phyloP scores from a whole-genome alignment of 495 filamentous ascomycete species.

The Aspergillus olivimuriae region DNA sequence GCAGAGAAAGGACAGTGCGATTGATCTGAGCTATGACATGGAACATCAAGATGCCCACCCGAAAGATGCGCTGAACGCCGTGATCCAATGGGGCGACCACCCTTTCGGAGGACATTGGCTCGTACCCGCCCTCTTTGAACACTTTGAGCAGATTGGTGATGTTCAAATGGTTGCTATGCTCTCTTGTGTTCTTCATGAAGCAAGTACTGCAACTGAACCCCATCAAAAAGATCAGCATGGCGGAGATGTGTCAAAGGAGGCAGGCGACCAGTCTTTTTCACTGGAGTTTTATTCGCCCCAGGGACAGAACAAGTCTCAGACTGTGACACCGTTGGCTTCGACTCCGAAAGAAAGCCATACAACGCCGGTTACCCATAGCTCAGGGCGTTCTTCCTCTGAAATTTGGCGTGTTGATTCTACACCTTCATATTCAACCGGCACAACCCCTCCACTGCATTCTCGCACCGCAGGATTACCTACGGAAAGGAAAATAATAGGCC shows the following conservation, averaged over 20 bases:
- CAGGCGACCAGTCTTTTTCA: slow-evolving; percentile 24
- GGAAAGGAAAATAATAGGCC: slow-evolving; percentile 33
- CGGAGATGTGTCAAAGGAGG: slow-evolving; percentile 12
- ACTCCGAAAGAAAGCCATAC: slow-evolving; percentile 56
- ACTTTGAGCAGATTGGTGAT: slow-evolving; percentile 75
- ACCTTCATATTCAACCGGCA: slow-evolving; percentile 52
- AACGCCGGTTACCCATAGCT: slow-evolving; percentile 51
- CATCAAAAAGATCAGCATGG: slow-evolving; percentile 5
- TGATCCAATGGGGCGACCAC: slow-evolving; percentile 81
- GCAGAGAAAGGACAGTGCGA: slow-evolving; percentile 25
- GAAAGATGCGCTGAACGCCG: slow-evolving; percentile 32
- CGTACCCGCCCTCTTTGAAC: slow-evolving; percentile 56
- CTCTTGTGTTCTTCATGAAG: slow-evolving; percentile 77
- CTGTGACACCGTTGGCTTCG: slow-evolving; percentile 35
- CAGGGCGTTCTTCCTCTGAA: slow-evolving; percentile 38
- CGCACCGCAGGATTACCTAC: slow-evolving; percentile 29
- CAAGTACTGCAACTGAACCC: slow-evolving; percentile 24
- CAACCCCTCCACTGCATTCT: slow-evolving; percentile 55
- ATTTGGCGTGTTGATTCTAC: slow-evolving; percentile 39
- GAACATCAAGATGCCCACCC: slow-evolving; percentile 6
- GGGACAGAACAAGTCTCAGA: slow-evolving; percentile 24
- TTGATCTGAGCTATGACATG: slow-evolving; percentile 29
- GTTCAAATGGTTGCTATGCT: slow-evolving; percentile 95
- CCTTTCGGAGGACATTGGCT: slow-evolving; percentile 70
- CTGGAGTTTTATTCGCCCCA: slow-evolving; percentile 25